Evolutionary conservation across 495 filamentous ascomycete genomes (phyloP), one percentile per base, ranked within the genome.

Genomic region (Talaromyces nanjingensis): DNA sequence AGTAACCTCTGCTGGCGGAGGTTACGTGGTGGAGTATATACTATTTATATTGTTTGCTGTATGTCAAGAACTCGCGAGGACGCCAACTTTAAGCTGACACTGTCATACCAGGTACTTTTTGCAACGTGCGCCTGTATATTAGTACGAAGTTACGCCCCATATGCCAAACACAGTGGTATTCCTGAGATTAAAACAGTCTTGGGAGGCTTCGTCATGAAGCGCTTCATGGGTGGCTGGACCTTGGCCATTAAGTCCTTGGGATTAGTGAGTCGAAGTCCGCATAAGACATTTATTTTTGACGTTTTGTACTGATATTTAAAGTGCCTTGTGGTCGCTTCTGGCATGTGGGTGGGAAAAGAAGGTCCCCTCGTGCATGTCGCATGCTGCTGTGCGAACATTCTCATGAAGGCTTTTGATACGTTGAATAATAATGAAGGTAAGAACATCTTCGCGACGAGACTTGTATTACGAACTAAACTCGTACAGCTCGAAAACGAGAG

Each of bases 311-410:
- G 53, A 55, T 70, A 73, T 47, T 70, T 31, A 68, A 60, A 91
- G 91, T 96, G 94, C 74, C 84, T 98, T 49, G 88, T 94, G 27
- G 96, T 97, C 66, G 91, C 92, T 66, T 98, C 94, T 20, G 96
- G 94, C 14, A 83, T 98, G 76, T 98, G 94, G 94, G 76, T 98
- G n/a, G 94, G 94, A 20, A 98, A 98, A 72, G 94, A 98, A 81
- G 94, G 94, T 4, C 94, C 94, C 8, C 79, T 98, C 37, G 96
- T 98, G 0, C 94, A 98, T 75, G 96, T 98, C 47, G 93, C 96
- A 62, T 98, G 94, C 73, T 98, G 94, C 72, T 97, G 92, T 71
- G 93, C 96, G 29, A 98, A 96, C 72, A 78, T 98, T 6, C 90
- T 98, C 64, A 96, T 96, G 87, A 96, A 94, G 72, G 76, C 91